A percentile compares a stretch with the other conserved stretches of the same genome.
Conservation (phyloP, 345 rosid genomes). For the Gossypium anomalum region DNA sequence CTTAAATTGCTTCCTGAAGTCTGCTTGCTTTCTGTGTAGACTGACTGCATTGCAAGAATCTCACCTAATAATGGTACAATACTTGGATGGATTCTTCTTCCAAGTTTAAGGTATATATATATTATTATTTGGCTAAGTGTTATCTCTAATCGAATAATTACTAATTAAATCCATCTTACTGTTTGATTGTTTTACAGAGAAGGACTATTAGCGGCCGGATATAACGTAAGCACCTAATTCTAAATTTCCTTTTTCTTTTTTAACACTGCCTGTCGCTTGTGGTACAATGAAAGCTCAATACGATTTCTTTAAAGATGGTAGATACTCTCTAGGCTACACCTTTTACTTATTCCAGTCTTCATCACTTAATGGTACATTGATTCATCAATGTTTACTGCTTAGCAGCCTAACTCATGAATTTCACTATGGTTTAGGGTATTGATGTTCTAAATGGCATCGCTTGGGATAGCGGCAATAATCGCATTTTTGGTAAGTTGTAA, state of each 20-base stretch:
- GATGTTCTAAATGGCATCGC: slow-evolving; percentile 98
- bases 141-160: background rate
- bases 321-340: background rate
- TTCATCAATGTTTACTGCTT: background rate
- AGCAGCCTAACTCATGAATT: background rate
- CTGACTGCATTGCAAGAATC: slow-evolving; percentile 89
- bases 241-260: background rate
- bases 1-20: slow-evolving; percentile 14
- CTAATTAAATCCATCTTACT: background rate
- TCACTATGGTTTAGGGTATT: slow-evolving; percentile 39
- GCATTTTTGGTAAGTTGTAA: slow-evolving; percentile 55
- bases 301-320: background rate
- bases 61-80: slow-evolving; percentile 60
- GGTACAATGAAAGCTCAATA: background rate
- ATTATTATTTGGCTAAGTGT: background rate
- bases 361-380: background rate
- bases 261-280: background rate
- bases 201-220: slow-evolving; percentile 57
- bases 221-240: slow-evolving; percentile 39
- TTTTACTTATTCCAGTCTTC: background rate
- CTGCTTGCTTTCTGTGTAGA: slow-evolving; percentile 35
- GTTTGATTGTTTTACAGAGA: slow-evolving; percentile 32
- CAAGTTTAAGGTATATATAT: slow-evolving; percentile 52
- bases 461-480: slow-evolving; percentile 63
- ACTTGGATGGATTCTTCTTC: slow-evolving; percentile 85